phyloP scores from a whole-genome alignment of 2,329 filamentous ascomycete species.

The Trichoderma gracile region DNA sequence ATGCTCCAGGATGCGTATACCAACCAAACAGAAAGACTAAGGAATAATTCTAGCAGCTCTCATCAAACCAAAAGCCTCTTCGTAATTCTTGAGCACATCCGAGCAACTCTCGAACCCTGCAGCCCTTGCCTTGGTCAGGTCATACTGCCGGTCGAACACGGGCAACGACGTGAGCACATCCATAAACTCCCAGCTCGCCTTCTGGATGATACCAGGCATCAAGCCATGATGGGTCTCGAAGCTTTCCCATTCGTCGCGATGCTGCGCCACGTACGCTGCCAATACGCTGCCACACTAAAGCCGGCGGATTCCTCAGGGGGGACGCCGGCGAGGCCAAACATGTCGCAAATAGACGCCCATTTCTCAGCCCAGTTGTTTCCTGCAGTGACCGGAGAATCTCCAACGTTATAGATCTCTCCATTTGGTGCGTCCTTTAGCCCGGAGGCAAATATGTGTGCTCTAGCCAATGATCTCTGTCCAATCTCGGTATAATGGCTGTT shows the following conservation, averaged over 20 bases:
- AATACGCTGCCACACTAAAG: constrained; percentile 1
- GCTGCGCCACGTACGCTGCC: constrained; percentile 7
- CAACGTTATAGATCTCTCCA: constrained; percentile 18
- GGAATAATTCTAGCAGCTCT: constrained; percentile 11
- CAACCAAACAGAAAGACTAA: neutral
- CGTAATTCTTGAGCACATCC: constrained; percentile 14
- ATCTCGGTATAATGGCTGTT: constrained; percentile 13
- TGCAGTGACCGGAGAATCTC: constrained; percentile 13
- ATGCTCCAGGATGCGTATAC: too few species aligned
- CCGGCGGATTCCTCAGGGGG: neutral
- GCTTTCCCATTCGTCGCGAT: constrained; percentile 10
- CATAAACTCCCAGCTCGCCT: constrained; percentile 21
- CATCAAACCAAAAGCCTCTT: constrained; percentile 21
- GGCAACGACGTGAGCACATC: constrained; percentile 19
- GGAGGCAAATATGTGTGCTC: constrained; percentile 19
- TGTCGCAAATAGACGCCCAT: constrained; percentile 7
- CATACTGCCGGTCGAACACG: constrained; percentile 16
- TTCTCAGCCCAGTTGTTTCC: constrained; percentile 22
- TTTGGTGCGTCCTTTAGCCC: neutral
- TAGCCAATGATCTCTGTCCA: constrained; percentile 15
- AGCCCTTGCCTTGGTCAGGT: constrained; percentile 6
- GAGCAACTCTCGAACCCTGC: constrained; percentile 8
- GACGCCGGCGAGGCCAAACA: constrained; percentile 18
- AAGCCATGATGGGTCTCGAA: constrained; percentile 10
- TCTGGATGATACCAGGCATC: constrained; percentile 2